A percentile compares a stretch with the other conserved stretches of the same genome.
Evolutionary conservation across 768 basidiomycete species (phyloP).

Genomic region (Coprinopsis sp.): DNA sequence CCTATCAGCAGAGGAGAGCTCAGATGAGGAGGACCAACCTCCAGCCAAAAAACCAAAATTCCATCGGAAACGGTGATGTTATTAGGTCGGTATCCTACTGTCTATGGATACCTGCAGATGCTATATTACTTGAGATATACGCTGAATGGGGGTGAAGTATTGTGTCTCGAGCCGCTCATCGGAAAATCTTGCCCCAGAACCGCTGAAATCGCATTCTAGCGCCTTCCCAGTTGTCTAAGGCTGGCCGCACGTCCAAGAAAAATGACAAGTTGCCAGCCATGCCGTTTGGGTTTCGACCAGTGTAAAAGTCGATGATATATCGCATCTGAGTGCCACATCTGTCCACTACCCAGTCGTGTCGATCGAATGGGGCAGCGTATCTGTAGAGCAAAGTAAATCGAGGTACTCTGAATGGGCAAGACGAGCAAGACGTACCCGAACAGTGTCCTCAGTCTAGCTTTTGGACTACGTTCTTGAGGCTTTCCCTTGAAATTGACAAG

Average conservation of each 20-base stretch:
- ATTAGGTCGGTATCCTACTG: constrained; percentile 13
- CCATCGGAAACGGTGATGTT: constrained; percentile 40
- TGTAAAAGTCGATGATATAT: constrained; percentile 98
- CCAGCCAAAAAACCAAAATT: constrained; percentile 55
- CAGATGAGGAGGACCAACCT: constrained; percentile 40
- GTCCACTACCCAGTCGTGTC: constrained; percentile 96
- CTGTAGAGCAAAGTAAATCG: constrained; percentile 36
- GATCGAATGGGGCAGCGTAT: constrained; percentile 91
- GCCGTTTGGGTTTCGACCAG: constrained; percentile 54
- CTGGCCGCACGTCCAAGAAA: constrained; percentile 91
- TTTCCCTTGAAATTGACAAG: constrained; percentile 89
- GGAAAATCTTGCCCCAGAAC: constrained; percentile 46
- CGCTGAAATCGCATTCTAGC: constrained; percentile 71
- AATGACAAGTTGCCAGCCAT: constrained; percentile 65
- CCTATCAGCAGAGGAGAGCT: constrained; percentile 39
- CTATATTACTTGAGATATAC: constrained; percentile 2
- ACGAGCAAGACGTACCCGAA: constrained; percentile 57
- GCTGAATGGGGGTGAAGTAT: background rate
- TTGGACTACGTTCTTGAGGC: constrained; percentile 74
- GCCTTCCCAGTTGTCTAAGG: constrained; percentile 93
- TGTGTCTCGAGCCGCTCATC: constrained; percentile 22
- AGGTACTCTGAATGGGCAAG: constrained; percentile 21
- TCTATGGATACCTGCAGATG: constrained; percentile 2
- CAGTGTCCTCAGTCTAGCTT: constrained; percentile 76
- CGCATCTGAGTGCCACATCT: constrained; percentile 85